Conservation (phyloP, 1,284 basidiomycete species). For the Ceratobasidium sp. region DNA sequence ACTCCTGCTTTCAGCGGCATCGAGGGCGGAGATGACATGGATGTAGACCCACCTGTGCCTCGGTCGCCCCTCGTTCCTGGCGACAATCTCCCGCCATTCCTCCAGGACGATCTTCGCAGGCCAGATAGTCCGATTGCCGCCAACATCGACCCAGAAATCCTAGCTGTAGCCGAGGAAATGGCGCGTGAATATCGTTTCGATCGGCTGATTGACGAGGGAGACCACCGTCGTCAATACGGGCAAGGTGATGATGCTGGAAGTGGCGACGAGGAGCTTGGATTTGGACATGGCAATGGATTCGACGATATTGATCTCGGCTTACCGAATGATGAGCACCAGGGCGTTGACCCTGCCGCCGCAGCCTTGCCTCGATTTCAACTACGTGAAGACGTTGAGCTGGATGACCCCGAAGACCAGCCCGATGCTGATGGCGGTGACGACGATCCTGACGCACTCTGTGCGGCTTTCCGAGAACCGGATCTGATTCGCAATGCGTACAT, state of each 20-base stretch:
- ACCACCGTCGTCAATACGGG: background rate
- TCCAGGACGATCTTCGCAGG: background rate
- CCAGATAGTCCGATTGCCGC: background rate
- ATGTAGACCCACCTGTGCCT: background rate
- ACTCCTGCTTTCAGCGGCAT: background rate
- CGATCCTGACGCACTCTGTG: background rate
- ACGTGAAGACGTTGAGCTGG: background rate
- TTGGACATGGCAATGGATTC: background rate
- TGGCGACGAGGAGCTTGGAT: background rate
- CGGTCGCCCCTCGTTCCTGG: background rate
- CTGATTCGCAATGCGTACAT: constrained; percentile 20
- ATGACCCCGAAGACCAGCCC: background rate
- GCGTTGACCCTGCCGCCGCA: background rate
- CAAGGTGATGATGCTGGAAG: background rate
- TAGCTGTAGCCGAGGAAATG: constrained; percentile 8
- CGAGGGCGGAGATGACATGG: background rate
- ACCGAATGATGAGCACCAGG: background rate
- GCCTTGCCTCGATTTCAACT: background rate
- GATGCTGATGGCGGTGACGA: background rate
- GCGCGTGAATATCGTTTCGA: constrained; percentile 12
- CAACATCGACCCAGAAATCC: background rate
- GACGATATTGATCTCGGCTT: constrained; percentile 22
- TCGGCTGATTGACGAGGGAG: background rate
- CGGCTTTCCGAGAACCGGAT: constrained; percentile 8
- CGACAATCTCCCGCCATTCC: background rate